Base-by-base conservation (phyloP, 345 rosid genomes). In the Anacardium occidentale region DNA sequence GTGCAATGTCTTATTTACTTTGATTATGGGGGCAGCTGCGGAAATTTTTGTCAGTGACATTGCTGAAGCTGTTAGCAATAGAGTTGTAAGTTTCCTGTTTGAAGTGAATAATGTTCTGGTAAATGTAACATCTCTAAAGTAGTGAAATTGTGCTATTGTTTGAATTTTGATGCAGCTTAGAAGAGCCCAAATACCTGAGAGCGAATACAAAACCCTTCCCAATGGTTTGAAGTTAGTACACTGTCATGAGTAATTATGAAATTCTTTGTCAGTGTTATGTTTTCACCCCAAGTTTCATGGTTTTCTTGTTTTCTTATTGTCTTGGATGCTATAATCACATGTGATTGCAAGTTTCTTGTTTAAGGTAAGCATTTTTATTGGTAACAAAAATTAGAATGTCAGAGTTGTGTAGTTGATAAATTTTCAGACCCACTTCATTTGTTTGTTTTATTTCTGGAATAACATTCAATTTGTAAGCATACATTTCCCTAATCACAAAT, bases 141-240 rank as follows among this genome's bases (percentile, higher is more conserved):
- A 17, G 7, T 64, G 21, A 63, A 40, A 32, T 79, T 75, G 8
- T 42, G 34, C 66, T 69, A 21, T 34, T 71, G 69, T 68, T 67
- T 73, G 62, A 14, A 58, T 48, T 60, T 62, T 70, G 66, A 64
- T 79, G 83, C 93, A 92, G 97, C 95, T 94, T 71, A 85, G 87
- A 72, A 92, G 85, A 66, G 85, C 91, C n/a, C 92, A 90, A 81
- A 42, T 94, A 78, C 98, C 98, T 0, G 97, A 94, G 66, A 82
- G 79, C 73, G 97, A 94, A 52, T 89, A 77, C 86, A 94, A 77
- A 50, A 78, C 95, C 75, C 98, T 92, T 21, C 91, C 97, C 54
- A 90, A 76, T 64, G 97, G 97, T 54, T 87, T 94, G 72, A 94
- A 92, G 97, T 94, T 34, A 83, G 95, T 92, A 53, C 40, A 69